phyloP scores from a whole-genome alignment of 345 rosid species.

The Tarenaya hassleriana region DNA sequence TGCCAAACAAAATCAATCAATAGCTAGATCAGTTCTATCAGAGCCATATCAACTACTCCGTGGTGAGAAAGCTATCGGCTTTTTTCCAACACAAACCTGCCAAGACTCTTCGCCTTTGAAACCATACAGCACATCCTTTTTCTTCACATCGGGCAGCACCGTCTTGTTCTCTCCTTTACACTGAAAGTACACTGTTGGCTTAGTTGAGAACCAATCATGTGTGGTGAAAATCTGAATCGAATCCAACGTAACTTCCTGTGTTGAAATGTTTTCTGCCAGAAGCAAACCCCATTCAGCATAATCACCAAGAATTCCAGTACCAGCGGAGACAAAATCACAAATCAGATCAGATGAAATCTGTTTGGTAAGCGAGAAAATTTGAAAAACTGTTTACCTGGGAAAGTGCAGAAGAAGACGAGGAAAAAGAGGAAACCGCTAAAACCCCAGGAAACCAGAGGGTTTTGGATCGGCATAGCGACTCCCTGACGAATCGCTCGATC shows the following conservation, averaged over 20 bases:
- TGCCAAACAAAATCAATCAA: neutral
- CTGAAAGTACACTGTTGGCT: conserved; percentile 53
- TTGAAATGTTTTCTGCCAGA: conserved; percentile 32
- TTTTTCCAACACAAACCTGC: conserved; percentile 41
- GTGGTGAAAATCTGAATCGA: conserved; percentile 44
- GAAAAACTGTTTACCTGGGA: conserved; percentile 18
- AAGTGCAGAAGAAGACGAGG: conserved; percentile 21
- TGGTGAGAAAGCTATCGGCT: conserved; percentile 1
- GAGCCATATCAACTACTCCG: neutral
- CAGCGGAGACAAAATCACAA: neutral
- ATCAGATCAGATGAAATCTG: conserved; percentile 2
- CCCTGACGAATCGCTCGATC: no score
- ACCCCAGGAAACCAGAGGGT: conserved; percentile 5
- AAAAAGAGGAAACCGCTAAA: conserved; percentile 18
- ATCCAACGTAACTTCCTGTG: conserved; percentile 48
- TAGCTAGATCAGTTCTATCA: neutral
- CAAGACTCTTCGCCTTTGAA: conserved; percentile 74
- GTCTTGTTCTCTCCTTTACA: conserved; percentile 62
- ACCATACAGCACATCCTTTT: conserved; percentile 28
- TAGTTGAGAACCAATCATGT: conserved; percentile 43
- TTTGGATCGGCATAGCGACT: conserved; percentile 23
- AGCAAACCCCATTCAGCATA: neutral
- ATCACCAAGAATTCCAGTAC: neutral
- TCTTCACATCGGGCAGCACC: conserved; percentile 52
- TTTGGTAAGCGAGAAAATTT: neutral